These are phyloP conservation scores for Apiotrichum brassicae DNA, from an alignment of 1,284 basidiomycete genomes.

Conservation along the genomic window DNA sequence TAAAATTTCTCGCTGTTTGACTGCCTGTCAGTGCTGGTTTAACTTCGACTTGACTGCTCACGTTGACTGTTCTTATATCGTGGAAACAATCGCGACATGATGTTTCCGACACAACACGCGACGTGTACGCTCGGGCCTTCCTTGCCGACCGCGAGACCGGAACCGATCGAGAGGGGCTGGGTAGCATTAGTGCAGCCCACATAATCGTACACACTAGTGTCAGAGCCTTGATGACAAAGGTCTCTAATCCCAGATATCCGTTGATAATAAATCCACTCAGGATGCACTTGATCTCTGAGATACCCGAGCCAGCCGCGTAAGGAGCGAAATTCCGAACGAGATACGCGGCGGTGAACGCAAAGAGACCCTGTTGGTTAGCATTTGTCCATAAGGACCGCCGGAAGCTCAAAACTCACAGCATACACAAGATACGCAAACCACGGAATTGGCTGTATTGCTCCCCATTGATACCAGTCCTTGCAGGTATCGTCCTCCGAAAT, in stretches of 20 bases:
- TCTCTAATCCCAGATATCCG: conserved; percentile 83
- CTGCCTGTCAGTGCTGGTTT: no score
- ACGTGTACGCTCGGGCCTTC: conserved; percentile 98
- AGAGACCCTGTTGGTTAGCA: conserved; percentile 54
- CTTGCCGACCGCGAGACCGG: conserved; percentile 94
- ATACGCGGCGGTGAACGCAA: conserved; percentile 78
- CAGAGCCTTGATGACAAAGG: conserved; percentile 83
- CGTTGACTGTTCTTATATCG: conserved; percentile 83
- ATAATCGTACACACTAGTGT: conserved; percentile 68
- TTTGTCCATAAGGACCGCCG: neutral
- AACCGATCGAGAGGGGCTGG: conserved; percentile 93
- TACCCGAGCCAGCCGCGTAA: conserved; percentile 95
- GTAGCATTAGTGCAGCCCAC: conserved; percentile 12
- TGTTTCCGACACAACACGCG: conserved; percentile 84
- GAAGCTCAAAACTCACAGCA: conserved; percentile 57
- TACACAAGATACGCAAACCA: conserved; percentile 85
- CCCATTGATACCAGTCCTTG: conserved; percentile 91
- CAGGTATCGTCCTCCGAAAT: conserved; percentile 70
- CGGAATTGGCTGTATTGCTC: conserved; percentile 62
- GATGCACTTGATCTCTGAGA: conserved; percentile 99
- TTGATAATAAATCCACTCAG: conserved; percentile 95
- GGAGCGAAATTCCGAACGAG: conserved; percentile 83
- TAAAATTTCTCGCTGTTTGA: conserved; percentile 90
- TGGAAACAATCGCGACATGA: conserved; percentile 74
- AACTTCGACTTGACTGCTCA: conserved; percentile 46